Conservation (phyloP, 2,329 filamentous ascomycete species). For the Cyclaneusma minus region DNA sequence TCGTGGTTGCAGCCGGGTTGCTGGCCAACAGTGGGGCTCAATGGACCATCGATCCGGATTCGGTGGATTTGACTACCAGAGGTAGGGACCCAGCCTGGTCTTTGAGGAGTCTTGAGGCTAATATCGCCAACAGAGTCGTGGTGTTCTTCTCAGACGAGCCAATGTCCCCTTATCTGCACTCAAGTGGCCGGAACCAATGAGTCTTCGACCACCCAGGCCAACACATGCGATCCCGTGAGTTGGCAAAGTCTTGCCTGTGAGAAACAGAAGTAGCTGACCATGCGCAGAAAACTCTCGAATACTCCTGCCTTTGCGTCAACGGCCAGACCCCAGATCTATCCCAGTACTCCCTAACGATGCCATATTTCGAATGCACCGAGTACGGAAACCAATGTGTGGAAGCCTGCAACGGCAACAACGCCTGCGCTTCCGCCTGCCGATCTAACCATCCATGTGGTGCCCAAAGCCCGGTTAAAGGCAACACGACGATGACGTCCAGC, state of each 20-base stretch:
- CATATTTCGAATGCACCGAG: constrained; percentile 60
- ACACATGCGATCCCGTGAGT: constrained; percentile 53
- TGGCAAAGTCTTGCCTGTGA: not conserved
- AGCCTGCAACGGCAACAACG: constrained; percentile 37
- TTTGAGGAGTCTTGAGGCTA: too few relatives aligned
- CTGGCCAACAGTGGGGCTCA: constrained; percentile 36
- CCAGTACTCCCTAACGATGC: constrained; percentile 64
- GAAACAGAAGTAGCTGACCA: not conserved
- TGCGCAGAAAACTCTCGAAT: constrained; percentile 40
- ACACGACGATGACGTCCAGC: constrained; percentile 32
- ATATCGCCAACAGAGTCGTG: constrained; percentile 40
- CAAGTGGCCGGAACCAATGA: constrained; percentile 29
- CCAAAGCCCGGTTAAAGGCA: constrained; percentile 41
- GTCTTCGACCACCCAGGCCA: constrained; percentile 30
- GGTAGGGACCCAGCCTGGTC: too few relatives aligned
- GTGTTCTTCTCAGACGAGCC: constrained; percentile 46
- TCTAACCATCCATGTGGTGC: constrained; percentile 61
- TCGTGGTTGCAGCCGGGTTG: constrained; percentile 34
- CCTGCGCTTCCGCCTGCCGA: constrained; percentile 46
- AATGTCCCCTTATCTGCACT: constrained; percentile 59
- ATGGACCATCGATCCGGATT: constrained; percentile 45
- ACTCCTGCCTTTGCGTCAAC: constrained; percentile 56
- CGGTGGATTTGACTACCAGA: constrained; percentile 35
- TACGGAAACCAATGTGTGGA: constrained; percentile 54
- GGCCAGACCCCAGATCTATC: constrained; percentile 53